These are phyloP conservation scores for Dactylis glomerata DNA, from an alignment of 176 grass and related monocot genomes.

Conservation along the genomic window DNA sequence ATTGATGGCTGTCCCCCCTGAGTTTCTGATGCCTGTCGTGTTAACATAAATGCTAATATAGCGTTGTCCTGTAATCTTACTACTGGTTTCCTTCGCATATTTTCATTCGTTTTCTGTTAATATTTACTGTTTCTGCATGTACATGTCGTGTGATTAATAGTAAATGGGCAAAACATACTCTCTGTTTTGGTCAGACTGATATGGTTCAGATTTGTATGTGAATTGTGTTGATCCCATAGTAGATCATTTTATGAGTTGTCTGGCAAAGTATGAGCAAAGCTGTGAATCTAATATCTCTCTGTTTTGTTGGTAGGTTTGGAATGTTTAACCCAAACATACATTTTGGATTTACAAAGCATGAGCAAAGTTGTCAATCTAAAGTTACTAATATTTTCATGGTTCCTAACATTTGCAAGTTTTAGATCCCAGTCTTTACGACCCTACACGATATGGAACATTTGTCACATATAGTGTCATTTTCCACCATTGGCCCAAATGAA, in stretches of 20 bases:
- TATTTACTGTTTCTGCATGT: not conserved
- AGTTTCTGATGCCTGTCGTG: not conserved
- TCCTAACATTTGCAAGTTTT: not conserved
- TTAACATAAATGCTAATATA: conserved; percentile 6
- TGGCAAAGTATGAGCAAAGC: not conserved
- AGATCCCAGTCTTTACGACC: not conserved
- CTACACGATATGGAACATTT: not conserved
- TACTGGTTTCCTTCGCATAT: not conserved
- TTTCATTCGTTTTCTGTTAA: not conserved
- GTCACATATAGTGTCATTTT: not conserved
- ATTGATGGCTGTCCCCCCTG: not conserved
- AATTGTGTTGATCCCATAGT: not conserved
- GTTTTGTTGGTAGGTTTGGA: not conserved
- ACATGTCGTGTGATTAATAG: not conserved
- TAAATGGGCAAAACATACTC: not conserved
- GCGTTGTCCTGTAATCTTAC: not conserved
- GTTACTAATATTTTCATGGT: not conserved
- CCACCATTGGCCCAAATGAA: not conserved
- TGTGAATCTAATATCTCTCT: not conserved
- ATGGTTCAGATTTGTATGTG: not conserved
- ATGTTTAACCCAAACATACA: no score
- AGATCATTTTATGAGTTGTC: not conserved
- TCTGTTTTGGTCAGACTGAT: not conserved
- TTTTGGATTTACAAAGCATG: not conserved
- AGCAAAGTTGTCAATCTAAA: not conserved